Percentiles rank a stretch among this genome's conserved stretches.
Conservation (phyloP, 768 basidiomycete genomes). For the Paxillus rubicundulus region DNA sequence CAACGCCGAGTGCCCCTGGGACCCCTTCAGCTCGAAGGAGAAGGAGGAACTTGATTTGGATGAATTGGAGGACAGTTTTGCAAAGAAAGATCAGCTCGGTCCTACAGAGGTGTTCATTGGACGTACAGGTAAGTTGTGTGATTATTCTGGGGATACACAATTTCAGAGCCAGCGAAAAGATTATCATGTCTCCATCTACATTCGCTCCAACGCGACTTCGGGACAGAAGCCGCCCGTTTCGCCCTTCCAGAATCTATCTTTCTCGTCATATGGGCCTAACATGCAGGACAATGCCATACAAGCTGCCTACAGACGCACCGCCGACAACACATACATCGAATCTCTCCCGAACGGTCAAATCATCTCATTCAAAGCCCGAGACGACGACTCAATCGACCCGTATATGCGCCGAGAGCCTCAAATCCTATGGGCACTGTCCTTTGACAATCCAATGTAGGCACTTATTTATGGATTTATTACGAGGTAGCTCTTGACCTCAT, state of each 20-base stretch:
- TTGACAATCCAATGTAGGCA: conserved; percentile 63
- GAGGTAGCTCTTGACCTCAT: conserved; percentile 1
- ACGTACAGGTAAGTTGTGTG: conserved; percentile 50
- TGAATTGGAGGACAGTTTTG: conserved; percentile 53
- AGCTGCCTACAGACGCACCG: conserved; percentile 67
- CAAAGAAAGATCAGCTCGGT: conserved; percentile 24
- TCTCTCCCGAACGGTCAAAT: conserved; percentile 76
- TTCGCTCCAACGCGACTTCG: conserved; percentile 42
- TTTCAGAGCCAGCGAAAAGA: conserved; percentile 47
- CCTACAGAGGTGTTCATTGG: conserved; percentile 59
- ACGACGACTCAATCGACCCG: conserved; percentile 24
- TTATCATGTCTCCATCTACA: conserved; percentile 84
- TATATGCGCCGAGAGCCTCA: conserved; percentile 34
- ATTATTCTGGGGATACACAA: not conserved
- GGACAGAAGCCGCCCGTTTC: conserved; percentile 23
- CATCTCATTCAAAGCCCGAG: conserved; percentile 61
- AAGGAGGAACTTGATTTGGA: conserved; percentile 50
- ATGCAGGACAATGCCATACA: conserved; percentile 78
- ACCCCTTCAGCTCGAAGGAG: conserved; percentile 47
- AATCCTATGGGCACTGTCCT: conserved; percentile 57
- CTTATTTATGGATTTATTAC: not conserved
- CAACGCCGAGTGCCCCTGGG: conserved; percentile 77
- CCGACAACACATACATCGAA: conserved; percentile 80
- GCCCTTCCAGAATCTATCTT: conserved; percentile 77
- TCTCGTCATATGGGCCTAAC: conserved; percentile 92